Conservation (phyloP, 1,284 basidiomycete species). For the Macrocybe sp. region DNA sequence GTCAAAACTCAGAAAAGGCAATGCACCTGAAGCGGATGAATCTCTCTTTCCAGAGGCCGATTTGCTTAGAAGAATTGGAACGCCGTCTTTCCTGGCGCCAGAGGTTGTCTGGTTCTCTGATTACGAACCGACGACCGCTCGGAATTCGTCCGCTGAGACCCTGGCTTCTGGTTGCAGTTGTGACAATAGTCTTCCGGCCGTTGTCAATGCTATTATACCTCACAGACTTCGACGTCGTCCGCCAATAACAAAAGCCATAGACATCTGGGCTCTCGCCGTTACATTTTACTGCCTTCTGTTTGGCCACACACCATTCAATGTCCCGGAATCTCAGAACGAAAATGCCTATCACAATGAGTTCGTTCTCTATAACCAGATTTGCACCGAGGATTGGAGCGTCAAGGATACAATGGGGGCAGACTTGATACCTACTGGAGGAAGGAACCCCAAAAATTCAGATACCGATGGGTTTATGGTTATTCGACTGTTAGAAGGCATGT, state of each 20-base stretch:
- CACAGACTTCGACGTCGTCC: slow-evolving; percentile 68
- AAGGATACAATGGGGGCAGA: slow-evolving; percentile 77
- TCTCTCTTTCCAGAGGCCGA: slow-evolving; percentile 71
- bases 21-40: slow-evolving; percentile 22
- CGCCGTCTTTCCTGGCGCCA: slow-evolving; percentile 96
- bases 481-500: slow-evolving; percentile 67
- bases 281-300: slow-evolving; percentile 95
- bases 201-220: slow-evolving; percentile 64
- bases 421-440: slow-evolving; percentile 49
- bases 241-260: slow-evolving; percentile 90
- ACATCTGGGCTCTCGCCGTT: slow-evolving; percentile 99
- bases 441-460: slow-evolving; percentile 29
- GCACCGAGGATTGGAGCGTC: slow-evolving; percentile 73
- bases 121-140: slow-evolving; percentile 8
- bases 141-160: slow-evolving; percentile 17
- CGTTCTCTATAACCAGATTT: slow-evolving; percentile 81
- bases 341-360: slow-evolving; percentile 58
- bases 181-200: slow-evolving; percentile 29
- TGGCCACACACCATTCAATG: slow-evolving; percentile 44
- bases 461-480: slow-evolving; percentile 60
- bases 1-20: slow-evolving; percentile 33
- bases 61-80: slow-evolving; percentile 91
- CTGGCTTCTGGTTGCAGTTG: slow-evolving; percentile 14
- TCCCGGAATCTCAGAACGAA: slow-evolving; percentile 35
- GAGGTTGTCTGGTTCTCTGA: slow-evolving; percentile 78